phyloP scores from a whole-genome alignment of 495 filamentous ascomycete species.

The Cryomyces minteri region DNA sequence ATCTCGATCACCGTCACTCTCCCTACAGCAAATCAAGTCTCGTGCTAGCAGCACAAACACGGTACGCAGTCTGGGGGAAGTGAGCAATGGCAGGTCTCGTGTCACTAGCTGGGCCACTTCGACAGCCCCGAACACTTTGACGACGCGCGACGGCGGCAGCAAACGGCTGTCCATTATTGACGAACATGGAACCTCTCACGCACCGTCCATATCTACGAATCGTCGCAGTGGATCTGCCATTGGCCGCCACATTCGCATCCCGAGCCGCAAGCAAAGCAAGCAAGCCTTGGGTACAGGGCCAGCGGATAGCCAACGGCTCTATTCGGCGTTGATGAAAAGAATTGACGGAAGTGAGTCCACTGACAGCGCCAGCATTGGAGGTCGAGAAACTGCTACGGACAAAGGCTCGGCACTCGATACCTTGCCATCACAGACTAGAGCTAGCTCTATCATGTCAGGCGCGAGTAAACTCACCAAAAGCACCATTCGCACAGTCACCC shows the following conservation, averaged over 20 bases:
- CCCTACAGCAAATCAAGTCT: not conserved
- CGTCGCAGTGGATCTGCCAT: no score
- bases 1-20: not conserved
- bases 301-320: conserved; percentile 47
- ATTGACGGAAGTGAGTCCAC: conserved; percentile 19
- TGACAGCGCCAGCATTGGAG: not conserved
- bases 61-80: no score
- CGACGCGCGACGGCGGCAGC: conserved; percentile 28
- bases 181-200: conserved; percentile 29
- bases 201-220: no score
- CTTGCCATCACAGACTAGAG: conserved; percentile 7
- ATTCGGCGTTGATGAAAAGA: conserved; percentile 54
- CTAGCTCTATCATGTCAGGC: not conserved
- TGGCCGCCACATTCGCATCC: no score
- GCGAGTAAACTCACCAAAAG: not conserved
- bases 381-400: not conserved
- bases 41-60: not conserved
- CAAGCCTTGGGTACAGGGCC: conserved; percentile 7
- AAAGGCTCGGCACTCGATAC: conserved; percentile 1
- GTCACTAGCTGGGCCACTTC: conserved; percentile 66
- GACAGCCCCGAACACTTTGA: conserved; percentile 29
- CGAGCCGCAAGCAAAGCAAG: no score
- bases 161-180: conserved; percentile 48
- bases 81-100: conserved; percentile 24
- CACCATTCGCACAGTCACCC: conserved; percentile 10